Base-by-base conservation (phyloP, 352 stramenopile genomes). In the Pythium aristosporum region DNA sequence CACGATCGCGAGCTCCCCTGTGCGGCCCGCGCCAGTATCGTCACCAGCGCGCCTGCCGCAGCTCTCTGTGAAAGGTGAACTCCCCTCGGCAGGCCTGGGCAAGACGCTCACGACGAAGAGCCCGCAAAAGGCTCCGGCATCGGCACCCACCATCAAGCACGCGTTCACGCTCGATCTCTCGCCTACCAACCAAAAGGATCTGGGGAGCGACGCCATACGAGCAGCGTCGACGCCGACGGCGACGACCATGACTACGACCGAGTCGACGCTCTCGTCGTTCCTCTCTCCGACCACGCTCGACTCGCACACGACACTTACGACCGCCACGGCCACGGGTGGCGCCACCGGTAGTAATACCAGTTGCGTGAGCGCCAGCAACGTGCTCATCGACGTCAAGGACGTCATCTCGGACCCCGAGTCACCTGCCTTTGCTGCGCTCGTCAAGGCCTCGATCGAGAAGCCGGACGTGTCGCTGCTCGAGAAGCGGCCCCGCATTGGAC, bases 401-500 rank as follows among this genome's bases (percentile, higher is more conserved):
- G 61, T 73, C 1, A 41, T 79, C 23, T 61, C 76, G 0, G 67
- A 82, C 41, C 70, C 70, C 6, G 66, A 73, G 37, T 86, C 78
- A 5, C 73, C 76, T 0, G 73, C 78, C 16, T 76, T 65, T 34
- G 72, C 74, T 42, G 71, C 75, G 5, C 63, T 83, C 4, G 68
- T 75, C 21, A 80, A 78, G 46, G 72, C 78, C 30, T 84, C 69
- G 32, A 39, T 63, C 20, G 73, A 85, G 10, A 76, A 76, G 37
- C 61, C 73, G 2, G 79, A 88, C 30, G 65, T 76, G 39, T 79
- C 74, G 64, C 68, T 85, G 42, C 67, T 85, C n/a, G 74, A 85
- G 11, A 84, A 81, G 47, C 76, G 76, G 1, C 79, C 82, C 63
- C 71, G 77, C n/a, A 81, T 86, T 25, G 74, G 76, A 23, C 83